Evolutionary conservation across 2,329 filamentous ascomycete species (phyloP).

Genomic region (Xylaria sp.): DNA sequence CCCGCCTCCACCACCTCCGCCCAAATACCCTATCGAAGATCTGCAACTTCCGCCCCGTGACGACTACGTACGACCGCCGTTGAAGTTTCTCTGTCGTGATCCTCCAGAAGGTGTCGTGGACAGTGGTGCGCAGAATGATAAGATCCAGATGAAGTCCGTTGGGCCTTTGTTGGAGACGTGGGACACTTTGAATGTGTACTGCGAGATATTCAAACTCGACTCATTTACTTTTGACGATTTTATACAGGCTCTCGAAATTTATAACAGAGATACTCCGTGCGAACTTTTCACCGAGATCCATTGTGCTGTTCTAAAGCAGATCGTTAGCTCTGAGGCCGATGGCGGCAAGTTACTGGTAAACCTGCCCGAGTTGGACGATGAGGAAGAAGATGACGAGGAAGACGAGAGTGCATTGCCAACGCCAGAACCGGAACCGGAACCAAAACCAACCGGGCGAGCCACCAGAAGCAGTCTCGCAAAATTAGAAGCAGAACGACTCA

Average conservation of each 20-base stretch:
- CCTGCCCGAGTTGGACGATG: constrained; percentile 75
- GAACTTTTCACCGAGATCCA: constrained; percentile 90
- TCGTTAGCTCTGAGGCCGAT: constrained; percentile 77
- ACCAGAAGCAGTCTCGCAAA: constrained; percentile 88
- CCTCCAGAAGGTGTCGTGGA: constrained; percentile 58
- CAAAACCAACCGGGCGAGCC: constrained; percentile 69
- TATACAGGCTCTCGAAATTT: constrained; percentile 81
- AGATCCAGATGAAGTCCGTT: constrained; percentile 83
- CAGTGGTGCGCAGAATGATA: constrained; percentile 55
- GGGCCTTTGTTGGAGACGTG: constrained; percentile 87
- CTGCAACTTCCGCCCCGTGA: constrained; percentile 77
- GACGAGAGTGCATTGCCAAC: constrained; percentile 58
- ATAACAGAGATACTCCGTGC: constrained; percentile 75
- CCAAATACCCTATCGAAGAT: constrained; percentile 97
- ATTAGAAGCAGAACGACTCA: constrained; percentile 72
- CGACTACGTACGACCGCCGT: constrained; percentile 69
- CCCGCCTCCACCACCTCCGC: constrained; percentile 69
- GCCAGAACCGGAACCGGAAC: constrained; percentile 74
- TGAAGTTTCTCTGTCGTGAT: constrained; percentile 78
- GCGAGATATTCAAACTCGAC: constrained; percentile 89
- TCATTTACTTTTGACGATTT: constrained; percentile 99
- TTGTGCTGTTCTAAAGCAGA: constrained; percentile 85
- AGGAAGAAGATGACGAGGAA: constrained; percentile 67
- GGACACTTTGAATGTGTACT: constrained; percentile 98
- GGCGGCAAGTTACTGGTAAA: constrained; percentile 80